A percentile compares a stretch with the other conserved stretches of the same genome.
Conservation (phyloP, 441 rosid genomes). For the Erysimum pusillum region DNA sequence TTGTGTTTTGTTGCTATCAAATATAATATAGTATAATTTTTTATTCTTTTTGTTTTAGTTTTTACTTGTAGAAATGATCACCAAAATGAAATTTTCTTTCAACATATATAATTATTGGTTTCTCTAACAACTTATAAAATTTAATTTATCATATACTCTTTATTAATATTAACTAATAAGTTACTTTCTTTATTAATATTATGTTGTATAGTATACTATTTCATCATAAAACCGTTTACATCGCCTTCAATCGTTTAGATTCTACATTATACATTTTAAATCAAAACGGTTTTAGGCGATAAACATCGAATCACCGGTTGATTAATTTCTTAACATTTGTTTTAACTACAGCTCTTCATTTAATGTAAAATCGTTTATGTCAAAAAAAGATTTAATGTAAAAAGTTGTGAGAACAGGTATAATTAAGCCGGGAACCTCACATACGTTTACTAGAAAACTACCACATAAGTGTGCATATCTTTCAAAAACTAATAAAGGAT, state of each 20-base stretch:
- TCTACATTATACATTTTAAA: not conserved
- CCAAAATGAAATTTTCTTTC: too few relatives aligned
- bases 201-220: not conserved
- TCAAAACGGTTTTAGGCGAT: not conserved
- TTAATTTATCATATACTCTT: not conserved
- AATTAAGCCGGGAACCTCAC: not conserved
- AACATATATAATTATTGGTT: not conserved
- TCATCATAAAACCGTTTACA: not conserved
- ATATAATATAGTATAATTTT: too few relatives aligned
- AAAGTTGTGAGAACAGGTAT: slow-evolving; percentile 1
- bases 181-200: too few relatives aligned
- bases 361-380: not conserved
- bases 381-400: too few relatives aligned
- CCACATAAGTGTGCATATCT: not conserved
- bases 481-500: not conserved
- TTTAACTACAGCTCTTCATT: not conserved
- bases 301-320: not conserved
- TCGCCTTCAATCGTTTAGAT: not conserved
- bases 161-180: too few relatives aligned
- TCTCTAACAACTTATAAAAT: not conserved
- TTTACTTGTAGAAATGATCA: too few relatives aligned
- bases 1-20: too few relatives aligned
- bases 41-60: too few relatives aligned
- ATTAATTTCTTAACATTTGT: not conserved
- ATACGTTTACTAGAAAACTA: not conserved